Base-by-base conservation (phyloP, 1,284 basidiomycete genomes). In the Tylopilus sp. region DNA sequence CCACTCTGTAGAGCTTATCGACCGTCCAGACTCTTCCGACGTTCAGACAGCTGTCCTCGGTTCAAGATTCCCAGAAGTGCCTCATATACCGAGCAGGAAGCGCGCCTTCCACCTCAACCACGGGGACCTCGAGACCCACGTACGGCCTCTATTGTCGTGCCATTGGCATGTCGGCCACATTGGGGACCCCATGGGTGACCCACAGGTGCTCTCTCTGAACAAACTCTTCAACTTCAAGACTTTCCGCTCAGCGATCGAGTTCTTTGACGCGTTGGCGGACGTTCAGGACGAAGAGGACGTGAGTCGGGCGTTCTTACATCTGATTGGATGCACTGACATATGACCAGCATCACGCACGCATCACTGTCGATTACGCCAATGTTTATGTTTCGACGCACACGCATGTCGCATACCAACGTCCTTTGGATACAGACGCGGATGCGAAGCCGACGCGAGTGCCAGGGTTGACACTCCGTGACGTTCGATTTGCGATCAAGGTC, bases 381-480 rank as follows among this genome's bases (percentile, higher is more conserved):
- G 72, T 81, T 6, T 68, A 74, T n/a, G 57, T 81, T 49, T 69
- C 69, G 47, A 53, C 71, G 9, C 75, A 81, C 38, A 82, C 82
- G 1, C 82, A 84, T 63, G 71, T 74, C 15, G 84, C 82, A 12
- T 70, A 74, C 32, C 67, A 72, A 47, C 68, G 57, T 16, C 29
- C 60, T 32, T 62, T 67, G 52, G 61, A 22, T 39, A 12, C 67
- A 32, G 67, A 60, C 29, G 65, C 53, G 54, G 62, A 65, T 58
- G 41, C 68, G 58, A 58, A 67, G 29, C 60, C 69, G n/a, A 61
- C 58, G 60, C 75, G 65, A 57, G 60, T 76, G 24, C 79, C 82
- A 0, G 84, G 83, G 1, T 78, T 90, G 58, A 89, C 88, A 1
- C 70, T 79, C 4, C 86, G 87, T 56, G 89, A 90, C 69, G 66